These are phyloP conservation scores for Clonostachys byssicola DNA, from an alignment of 2,329 filamentous ascomycete species.

Conservation along the genomic window DNA sequence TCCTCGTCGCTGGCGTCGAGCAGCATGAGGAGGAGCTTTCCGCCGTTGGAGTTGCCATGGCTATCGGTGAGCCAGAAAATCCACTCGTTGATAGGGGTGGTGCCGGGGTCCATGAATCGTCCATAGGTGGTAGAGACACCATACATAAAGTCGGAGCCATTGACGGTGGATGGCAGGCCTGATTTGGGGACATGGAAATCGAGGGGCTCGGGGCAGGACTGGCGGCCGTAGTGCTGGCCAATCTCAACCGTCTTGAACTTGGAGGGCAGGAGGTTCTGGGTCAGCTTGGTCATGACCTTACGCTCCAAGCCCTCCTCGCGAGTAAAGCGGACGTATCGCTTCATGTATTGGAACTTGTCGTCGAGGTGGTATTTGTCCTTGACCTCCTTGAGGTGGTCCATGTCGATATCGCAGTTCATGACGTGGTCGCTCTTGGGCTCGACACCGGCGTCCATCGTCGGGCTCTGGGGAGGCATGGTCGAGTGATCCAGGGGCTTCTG, in stretches of 20 bases:
- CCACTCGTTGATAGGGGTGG: slow-evolving; percentile 53
- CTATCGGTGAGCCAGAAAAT: slow-evolving; percentile 56
- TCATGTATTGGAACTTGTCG: slow-evolving; percentile 49
- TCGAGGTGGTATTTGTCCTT: slow-evolving; percentile 41
- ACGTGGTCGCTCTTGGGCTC: slow-evolving; percentile 15
- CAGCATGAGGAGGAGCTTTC: slow-evolving; percentile 49
- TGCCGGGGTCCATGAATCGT: slow-evolving; percentile 45
- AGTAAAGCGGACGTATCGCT: slow-evolving; percentile 48
- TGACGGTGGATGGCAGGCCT: slow-evolving; percentile 41
- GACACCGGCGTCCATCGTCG: slow-evolving; percentile 6
- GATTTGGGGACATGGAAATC: slow-evolving; percentile 47
- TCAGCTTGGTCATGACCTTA: slow-evolving; percentile 45
- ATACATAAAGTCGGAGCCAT: slow-evolving; percentile 54
- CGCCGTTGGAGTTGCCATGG: slow-evolving; percentile 50
- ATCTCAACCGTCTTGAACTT: slow-evolving; percentile 44
- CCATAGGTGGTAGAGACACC: slow-evolving; percentile 55
- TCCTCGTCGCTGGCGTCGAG: slow-evolving; percentile 47
- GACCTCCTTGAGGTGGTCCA: slow-evolving; percentile 36
- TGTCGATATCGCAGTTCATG: slow-evolving; percentile 47
- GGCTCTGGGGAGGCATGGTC: slow-evolving; percentile 8
- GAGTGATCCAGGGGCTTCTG: slow-evolving; percentile 19
- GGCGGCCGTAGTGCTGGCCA: slow-evolving; percentile 29
- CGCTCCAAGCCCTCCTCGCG: slow-evolving; percentile 41
- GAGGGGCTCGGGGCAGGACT: slow-evolving; percentile 43
- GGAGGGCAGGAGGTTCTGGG: slow-evolving; percentile 41